A percentile compares a stretch with the other conserved stretches of the same genome.
Conservation (phyloP, 2,329 filamentous ascomycete genomes). For the Westerdykella sp. region DNA sequence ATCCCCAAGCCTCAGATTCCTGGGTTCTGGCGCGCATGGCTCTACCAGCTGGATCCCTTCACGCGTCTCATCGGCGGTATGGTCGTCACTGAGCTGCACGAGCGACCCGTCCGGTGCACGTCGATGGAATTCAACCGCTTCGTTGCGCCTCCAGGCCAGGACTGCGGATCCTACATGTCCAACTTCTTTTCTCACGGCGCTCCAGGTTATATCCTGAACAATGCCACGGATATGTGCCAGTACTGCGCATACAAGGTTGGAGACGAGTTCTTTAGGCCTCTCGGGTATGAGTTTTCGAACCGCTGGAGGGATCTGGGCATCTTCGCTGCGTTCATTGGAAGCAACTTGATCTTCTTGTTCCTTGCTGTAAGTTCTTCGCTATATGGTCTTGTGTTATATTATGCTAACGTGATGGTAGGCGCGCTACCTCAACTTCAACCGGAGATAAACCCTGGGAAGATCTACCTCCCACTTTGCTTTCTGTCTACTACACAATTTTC, state of each 20-base stretch:
- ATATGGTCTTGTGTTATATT: not conserved
- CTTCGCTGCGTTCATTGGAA: conserved; percentile 66
- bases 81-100: conserved; percentile 70
- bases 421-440: conserved; percentile 44
- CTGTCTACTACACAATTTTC: not conserved
- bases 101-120: conserved; percentile 55
- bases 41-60: conserved; percentile 78
- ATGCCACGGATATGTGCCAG: conserved; percentile 60
- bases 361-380: conserved; percentile 43
- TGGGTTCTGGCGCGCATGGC: conserved; percentile 70
- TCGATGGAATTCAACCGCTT: conserved; percentile 61
- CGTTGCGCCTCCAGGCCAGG: conserved; percentile 57
- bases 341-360: conserved; percentile 64
- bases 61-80: conserved; percentile 75
- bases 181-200: conserved; percentile 64
- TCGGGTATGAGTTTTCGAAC: conserved; percentile 60
- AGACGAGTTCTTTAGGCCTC: conserved; percentile 68
- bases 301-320: conserved; percentile 83
- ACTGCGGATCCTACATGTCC: conserved; percentile 70
- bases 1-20: conserved; percentile 74
- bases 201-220: conserved; percentile 63
- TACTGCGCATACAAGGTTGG: conserved; percentile 79
- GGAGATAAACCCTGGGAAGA: conserved; percentile 11
- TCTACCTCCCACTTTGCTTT: not conserved
- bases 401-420: conserved; percentile 19